Evolutionary conservation across 352 stramenopile species (phyloP), one percentile per base, ranked within the genome.

Genomic region (Globisporangium paddicum): DNA sequence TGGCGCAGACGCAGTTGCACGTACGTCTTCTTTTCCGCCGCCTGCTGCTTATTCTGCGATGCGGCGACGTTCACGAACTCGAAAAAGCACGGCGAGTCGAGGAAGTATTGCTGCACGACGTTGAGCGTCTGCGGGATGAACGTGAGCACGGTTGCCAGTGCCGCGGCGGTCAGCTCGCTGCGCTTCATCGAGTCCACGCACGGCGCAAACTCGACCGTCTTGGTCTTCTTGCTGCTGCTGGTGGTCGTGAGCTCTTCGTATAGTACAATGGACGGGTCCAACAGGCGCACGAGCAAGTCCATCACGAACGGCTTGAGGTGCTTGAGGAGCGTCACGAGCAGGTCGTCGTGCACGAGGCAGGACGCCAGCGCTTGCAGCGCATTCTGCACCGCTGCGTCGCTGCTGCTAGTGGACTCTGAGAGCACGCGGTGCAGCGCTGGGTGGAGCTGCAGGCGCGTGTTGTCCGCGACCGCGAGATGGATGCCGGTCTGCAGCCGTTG

Each of bases 71-170:
- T 78, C 8, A 76, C 71, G 44, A 79, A 89, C 58, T 88, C 61
- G 56, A 95, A 92, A 67, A 93, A 95, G 61, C 83, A 91, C 13
- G 72, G 77, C 28, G 78, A 67, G 16, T 82, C 65, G 55, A 76
- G 58, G 18, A 91, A 87, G 60, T 81, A 86, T 48, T 89, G 82
- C 28, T 81, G 66, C 40, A 86, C 77, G 19, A 88, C 54, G 5
- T 72, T 75, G 64, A 73, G 79, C 25, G 69, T 78, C 37, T 87
- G 58, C 19, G 82, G 82, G 23, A 88, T 46, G 34, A 78, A 77
- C 30, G 62, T 44, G 34, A 94, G 62, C 50, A 94, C 58, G 44
- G 75, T 72, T 19, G 72, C 68, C 46, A 94, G 60, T 26, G 86
- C 79, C 0, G 54, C 63, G 0, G 80, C 79, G 5, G 92, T 60